phyloP scores from a whole-genome alignment of 768 basidiomycete genomes.

The Chiua virens region DNA sequence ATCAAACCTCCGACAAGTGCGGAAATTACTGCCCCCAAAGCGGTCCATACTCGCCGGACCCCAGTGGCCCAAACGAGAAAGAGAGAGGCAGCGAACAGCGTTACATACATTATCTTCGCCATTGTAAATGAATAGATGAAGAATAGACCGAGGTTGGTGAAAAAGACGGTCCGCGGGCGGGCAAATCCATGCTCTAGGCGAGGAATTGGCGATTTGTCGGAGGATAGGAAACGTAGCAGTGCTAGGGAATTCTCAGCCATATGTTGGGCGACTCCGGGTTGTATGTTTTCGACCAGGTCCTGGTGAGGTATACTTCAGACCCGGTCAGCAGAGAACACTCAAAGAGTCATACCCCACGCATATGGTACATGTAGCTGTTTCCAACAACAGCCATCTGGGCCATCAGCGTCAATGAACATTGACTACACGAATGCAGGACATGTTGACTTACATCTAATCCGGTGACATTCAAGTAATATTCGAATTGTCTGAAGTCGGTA shows the following conservation, averaged over 20 bases:
- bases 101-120: conserved; percentile 62
- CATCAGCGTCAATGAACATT: not conserved
- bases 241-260: conserved; percentile 89
- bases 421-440: not conserved
- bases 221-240: conserved; percentile 72
- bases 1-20: conserved; percentile 59
- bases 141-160: conserved; percentile 65
- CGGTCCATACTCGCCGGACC: conserved; percentile 34
- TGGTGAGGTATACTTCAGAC: conserved; percentile 12
- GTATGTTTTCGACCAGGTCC: conserved; percentile 82
- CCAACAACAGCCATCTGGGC: conserved; percentile 87
- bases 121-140: conserved; percentile 73
- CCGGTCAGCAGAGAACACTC: not conserved
- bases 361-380: conserved; percentile 93
- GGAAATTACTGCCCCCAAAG: conserved; percentile 48
- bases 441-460: conserved; percentile 76
- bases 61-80: conserved; percentile 38
- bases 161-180: conserved; percentile 73
- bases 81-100: conserved; percentile 48
- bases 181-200: conserved; percentile 50
- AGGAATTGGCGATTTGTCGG: conserved; percentile 67
- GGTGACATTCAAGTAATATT: conserved; percentile 84
- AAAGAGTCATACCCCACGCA: conserved; percentile 62
- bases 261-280: conserved; percentile 83
- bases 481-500: conserved; percentile 95